phyloP scores from a whole-genome alignment of 2,329 filamentous ascomycete species.

The Neopestalotiopsis clavispora region DNA sequence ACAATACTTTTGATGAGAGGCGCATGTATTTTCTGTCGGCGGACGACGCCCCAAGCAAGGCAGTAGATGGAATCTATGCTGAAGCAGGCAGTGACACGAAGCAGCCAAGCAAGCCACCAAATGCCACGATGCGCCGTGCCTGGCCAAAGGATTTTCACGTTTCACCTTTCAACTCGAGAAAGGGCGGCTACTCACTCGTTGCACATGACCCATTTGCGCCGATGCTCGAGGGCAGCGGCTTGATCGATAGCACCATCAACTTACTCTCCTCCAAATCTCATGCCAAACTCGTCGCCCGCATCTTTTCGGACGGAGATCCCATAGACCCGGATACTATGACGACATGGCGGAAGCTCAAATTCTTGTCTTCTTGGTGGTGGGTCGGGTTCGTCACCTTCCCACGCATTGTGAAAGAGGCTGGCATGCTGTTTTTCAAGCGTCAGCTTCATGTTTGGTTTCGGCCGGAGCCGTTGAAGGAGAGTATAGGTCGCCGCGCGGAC shows the following conservation, averaged over 20 bases:
- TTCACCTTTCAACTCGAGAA: constrained; percentile 73
- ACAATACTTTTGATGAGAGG: constrained; percentile 77
- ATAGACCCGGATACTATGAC: constrained; percentile 55
- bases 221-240: constrained; percentile 40
- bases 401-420: constrained; percentile 67
- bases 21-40: constrained; percentile 66
- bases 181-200: constrained; percentile 57
- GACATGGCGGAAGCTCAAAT: constrained; percentile 45
- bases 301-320: constrained; percentile 57
- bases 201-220: constrained; percentile 53
- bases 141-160: constrained; percentile 79
- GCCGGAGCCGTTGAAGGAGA: constrained; percentile 64
- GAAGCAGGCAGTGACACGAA: constrained; percentile 15
- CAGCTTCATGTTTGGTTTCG: constrained; percentile 68
- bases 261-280: constrained; percentile 64
- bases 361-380: constrained; percentile 68
- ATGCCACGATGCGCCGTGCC: constrained; percentile 47
- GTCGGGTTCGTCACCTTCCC: constrained; percentile 70
- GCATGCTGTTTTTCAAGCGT: constrained; percentile 57
- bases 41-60: constrained; percentile 29
- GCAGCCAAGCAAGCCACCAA: neutral
- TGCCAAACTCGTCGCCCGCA: constrained; percentile 64
- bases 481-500: constrained; percentile 58
- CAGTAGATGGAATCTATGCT: constrained; percentile 19
- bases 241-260: constrained; percentile 64